Evolutionary conservation across 495 filamentous ascomycete genomes (phyloP), one percentile per base, ranked within the genome.

Genomic region (Alectoria sarmentosa): DNA sequence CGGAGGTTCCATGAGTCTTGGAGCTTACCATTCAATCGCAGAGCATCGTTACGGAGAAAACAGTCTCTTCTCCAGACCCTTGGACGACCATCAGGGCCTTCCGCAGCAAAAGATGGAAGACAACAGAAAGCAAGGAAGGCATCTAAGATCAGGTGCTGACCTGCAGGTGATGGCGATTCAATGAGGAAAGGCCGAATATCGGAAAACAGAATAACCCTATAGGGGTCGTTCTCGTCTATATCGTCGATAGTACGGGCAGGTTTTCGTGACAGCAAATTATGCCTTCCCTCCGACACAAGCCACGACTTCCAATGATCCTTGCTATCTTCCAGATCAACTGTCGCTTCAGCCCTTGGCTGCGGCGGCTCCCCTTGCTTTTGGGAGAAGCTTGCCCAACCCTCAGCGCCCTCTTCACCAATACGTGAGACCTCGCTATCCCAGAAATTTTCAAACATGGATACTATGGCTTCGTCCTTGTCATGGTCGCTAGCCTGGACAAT

Each of bases 371-470:
- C 71, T 7, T 62, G 70, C 42, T 71, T 69, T n/a, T 73, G 74
- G 41, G 70, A 70, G 74, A 82, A 87, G 30, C 75, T 71, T 28
- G 70, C 73, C 92, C 93, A 96, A 21, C 90, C 92, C 37, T 80
- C 76, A 39, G 89, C 86, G 7, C 76, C 78, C 9, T 73, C 69
- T 73, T 98, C 94, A 7, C 94, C 94, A 61, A 96, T 82, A 11
- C 92, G 85, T 5, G 88, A 76, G 10, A 86, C 80, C 70, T 97
- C 94, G 46, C 85, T 90, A 60, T 96, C 90, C 94, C 94, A 98
- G 67, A 92, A 96, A 13, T 82, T 78, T 36, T 79, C 71, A 60
- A 95, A 88, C 42, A 48, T 52, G 39, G 55, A 59, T 23, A 64
- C 21, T 5, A 11, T 26, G 58, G 41, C 46, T 15, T 59, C 42